Evolutionary conservation across 2,329 filamentous ascomycete genomes (phyloP).

Genomic region (Aspergillus novofumigatus): DNA sequence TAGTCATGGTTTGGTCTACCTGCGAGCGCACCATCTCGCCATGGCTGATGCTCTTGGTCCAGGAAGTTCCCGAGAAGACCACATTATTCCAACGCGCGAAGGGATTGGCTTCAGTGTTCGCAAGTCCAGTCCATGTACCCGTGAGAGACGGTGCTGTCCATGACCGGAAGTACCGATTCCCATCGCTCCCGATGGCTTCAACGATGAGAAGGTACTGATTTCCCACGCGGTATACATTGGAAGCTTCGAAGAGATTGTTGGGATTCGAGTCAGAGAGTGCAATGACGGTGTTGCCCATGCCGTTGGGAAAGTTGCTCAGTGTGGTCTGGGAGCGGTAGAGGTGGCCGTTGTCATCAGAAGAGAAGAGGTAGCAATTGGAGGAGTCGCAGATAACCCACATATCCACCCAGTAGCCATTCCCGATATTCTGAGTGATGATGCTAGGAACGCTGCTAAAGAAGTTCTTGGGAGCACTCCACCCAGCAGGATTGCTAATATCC

Average conservation of each 20-base stretch:
- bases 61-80: background rate
- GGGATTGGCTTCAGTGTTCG: background rate
- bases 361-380: slow-evolving; percentile 1
- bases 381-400: slow-evolving; percentile 5
- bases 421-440: slow-evolving; percentile 2
- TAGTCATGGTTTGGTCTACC: slow-evolving; percentile 4
- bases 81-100: slow-evolving; percentile 1
- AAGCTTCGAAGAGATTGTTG: slow-evolving; percentile 1
- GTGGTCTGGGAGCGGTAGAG: slow-evolving; percentile 3
- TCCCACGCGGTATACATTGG: slow-evolving; percentile 1
- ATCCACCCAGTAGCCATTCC: slow-evolving; percentile 1
- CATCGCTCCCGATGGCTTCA: slow-evolving; percentile 1
- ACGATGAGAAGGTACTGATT: slow-evolving; percentile 1
- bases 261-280: background rate
- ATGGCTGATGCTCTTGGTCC: slow-evolving; percentile 4
- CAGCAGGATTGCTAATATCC: slow-evolving; percentile 1
- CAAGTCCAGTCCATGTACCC: background rate
- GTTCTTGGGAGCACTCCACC: slow-evolving; percentile 3
- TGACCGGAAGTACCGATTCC: slow-evolving; percentile 1
- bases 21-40: slow-evolving; percentile 1
- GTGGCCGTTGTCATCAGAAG: slow-evolving; percentile 3
- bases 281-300: slow-evolving; percentile 3
- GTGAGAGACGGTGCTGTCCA: background rate
- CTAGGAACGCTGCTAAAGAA: slow-evolving; percentile 1
- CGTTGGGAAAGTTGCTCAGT: slow-evolving; percentile 1